Evolutionary conservation across 1,284 basidiomycete species (phyloP).

Genomic region (Tremellales sp.): DNA sequence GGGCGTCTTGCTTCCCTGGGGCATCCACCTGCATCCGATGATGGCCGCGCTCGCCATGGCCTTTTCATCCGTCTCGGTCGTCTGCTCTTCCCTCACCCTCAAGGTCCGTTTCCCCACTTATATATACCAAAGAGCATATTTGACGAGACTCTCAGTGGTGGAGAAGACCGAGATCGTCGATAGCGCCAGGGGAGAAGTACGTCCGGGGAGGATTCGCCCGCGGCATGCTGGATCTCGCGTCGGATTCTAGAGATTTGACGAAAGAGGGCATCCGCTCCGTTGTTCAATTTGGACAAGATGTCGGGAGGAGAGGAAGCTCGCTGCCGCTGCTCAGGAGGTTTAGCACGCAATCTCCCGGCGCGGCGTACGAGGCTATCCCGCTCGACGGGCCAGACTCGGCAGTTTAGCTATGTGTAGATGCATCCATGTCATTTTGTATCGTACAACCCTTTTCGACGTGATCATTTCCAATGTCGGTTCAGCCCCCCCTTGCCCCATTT

Average conservation of each 20-base stretch:
- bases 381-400: too few relatives aligned
- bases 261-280: conserved; percentile 10
- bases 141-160: conserved; percentile 56
- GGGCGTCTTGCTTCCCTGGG: conserved; percentile 91
- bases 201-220: conserved; percentile 36
- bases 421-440: too few relatives aligned
- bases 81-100: conserved; percentile 80
- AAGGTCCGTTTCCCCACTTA: conserved; percentile 48
- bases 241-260: conserved; percentile 12
- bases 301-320: conserved; percentile 20
- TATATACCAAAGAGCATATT: neutral
- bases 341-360: conserved; percentile 11
- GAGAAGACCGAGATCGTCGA: conserved; percentile 64
- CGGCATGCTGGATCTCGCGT: conserved; percentile 27
- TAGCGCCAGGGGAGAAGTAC: conserved; percentile 61
- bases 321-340: conserved; percentile 26
- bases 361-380: conserved; percentile 39
- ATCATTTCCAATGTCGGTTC: conserved; percentile 15
- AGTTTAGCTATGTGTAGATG: too few relatives aligned
- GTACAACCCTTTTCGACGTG: too few relatives aligned
- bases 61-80: conserved; percentile 92
- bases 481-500: conserved; percentile 85
- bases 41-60: conserved; percentile 98
- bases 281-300: conserved; percentile 13
- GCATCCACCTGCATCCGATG: conserved; percentile 94